Evolutionary conservation across 176 grass and related monocot species (phyloP).

Genomic region (Luzula sylvatica): DNA sequence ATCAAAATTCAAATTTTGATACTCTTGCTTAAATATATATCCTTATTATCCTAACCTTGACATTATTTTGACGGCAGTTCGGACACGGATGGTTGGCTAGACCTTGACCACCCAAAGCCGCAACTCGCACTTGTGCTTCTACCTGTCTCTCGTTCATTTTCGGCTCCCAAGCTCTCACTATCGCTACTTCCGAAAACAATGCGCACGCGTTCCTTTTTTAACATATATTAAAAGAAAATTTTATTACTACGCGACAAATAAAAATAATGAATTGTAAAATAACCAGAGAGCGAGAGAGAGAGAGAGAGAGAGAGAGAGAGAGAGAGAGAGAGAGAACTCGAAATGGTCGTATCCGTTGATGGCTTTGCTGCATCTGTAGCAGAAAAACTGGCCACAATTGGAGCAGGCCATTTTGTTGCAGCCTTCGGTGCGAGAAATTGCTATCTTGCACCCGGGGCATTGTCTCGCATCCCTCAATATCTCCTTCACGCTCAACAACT

Average conservation of each 20-base stretch:
- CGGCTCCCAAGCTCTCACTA: conserved; percentile 29
- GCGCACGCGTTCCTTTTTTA: conserved; percentile 27
- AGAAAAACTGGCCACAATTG: conserved; percentile 60
- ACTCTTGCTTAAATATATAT: too few relatives aligned
- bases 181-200: conserved; percentile 33
- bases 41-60: conserved; percentile 38
- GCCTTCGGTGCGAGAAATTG: conserved; percentile 55
- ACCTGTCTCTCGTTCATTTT: conserved; percentile 29
- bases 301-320: too few relatives aligned
- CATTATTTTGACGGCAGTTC: conserved; percentile 37
- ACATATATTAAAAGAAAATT: not conserved
- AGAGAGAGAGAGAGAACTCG: too few relatives aligned
- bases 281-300: too few relatives aligned
- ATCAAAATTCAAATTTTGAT: not conserved
- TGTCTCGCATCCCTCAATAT: conserved; percentile 44
- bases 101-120: conserved; percentile 1
- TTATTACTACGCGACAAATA: too few relatives aligned
- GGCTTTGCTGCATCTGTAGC: conserved; percentile 55
- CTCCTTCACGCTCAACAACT: conserved; percentile 39
- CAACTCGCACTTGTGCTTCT: conserved; percentile 24
- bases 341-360: conserved; percentile 67
- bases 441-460: conserved; percentile 65
- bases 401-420: conserved; percentile 66
- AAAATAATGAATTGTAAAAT: too few relatives aligned
- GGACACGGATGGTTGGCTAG: conserved; percentile 30